Evolutionary conservation across 495 filamentous ascomycete species (phyloP).

Genomic region (Aspergillus avenaceus): DNA sequence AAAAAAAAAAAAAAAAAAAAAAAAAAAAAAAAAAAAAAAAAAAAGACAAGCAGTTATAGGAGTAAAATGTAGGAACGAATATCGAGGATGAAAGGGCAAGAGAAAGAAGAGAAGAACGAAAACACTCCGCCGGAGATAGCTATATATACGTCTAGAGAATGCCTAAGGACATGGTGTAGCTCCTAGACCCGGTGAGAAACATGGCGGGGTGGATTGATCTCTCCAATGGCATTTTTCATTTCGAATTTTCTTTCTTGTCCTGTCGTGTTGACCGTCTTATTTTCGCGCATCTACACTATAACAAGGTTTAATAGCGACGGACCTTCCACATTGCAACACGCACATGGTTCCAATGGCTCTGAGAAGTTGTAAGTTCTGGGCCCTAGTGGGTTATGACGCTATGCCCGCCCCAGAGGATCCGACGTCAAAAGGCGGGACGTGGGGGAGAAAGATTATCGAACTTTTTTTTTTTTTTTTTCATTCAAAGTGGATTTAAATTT

Average conservation of each 20-base stretch:
- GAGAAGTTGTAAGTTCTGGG: background rate
- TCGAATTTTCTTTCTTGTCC: background rate
- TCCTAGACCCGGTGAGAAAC: background rate
- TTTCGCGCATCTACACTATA: background rate
- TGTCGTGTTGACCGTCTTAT: background rate
- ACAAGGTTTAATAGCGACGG: conserved; percentile 3
- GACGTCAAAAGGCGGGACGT: conserved; percentile 1
- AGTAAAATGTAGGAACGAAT: background rate
- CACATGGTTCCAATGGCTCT: background rate
- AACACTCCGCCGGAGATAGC: background rate
- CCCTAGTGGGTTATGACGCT: conserved; percentile 15
- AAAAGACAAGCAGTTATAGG: background rate
- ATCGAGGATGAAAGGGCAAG: background rate
- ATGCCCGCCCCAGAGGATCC: conserved; percentile 7
- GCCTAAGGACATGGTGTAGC: background rate
- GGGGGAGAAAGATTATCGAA: conserved; percentile 2
- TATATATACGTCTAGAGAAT: background rate
- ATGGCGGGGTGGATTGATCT: background rate
- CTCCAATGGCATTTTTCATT: background rate
- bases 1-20: background rate
- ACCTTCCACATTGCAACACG: conserved; percentile 3
- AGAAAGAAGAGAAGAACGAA: background rate
- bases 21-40: background rate
- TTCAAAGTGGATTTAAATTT: background rate
- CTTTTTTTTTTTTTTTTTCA: conserved; percentile 4